These are phyloP conservation scores for Punctularia strigosozonata DNA, from an alignment of 768 basidiomycete genomes.

Conservation along the genomic window DNA sequence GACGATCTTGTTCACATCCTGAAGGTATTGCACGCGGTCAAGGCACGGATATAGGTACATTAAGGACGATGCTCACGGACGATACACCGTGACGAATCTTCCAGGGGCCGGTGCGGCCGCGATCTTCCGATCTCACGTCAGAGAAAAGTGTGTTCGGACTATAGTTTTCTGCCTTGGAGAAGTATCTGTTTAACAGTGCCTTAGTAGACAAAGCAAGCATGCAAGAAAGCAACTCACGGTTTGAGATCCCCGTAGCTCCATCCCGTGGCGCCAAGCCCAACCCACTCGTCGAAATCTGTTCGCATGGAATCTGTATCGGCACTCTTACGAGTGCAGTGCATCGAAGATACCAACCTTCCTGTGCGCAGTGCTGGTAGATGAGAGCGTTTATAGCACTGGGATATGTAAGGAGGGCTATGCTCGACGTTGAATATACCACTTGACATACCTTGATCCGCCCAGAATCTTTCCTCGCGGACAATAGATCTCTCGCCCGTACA, in stretches of 20 bases:
- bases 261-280: slow-evolving; percentile 8
- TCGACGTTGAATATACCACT: too few species aligned
- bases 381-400: slow-evolving; percentile 14
- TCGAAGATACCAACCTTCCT: slow-evolving; percentile 8
- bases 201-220: background rate
- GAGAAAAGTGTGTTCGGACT: slow-evolving; percentile 2
- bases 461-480: slow-evolving; percentile 16
- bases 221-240: background rate
- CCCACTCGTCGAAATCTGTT: slow-evolving; percentile 15
- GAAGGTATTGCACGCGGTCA: background rate
- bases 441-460: slow-evolving; percentile 14
- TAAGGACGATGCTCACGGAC: slow-evolving; percentile 1
- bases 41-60: background rate
- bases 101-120: slow-evolving; percentile 7
- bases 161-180: slow-evolving; percentile 11
- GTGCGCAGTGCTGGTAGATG: slow-evolving; percentile 14
- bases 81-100: background rate
- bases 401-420: background rate
- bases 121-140: slow-evolving; percentile 1
- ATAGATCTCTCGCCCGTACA: slow-evolving; percentile 8
- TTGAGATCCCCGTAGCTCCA: slow-evolving; percentile 14
- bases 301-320: background rate
- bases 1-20: background rate
- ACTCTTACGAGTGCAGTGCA: background rate
- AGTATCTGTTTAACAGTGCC: slow-evolving; percentile 10